phyloP scores from a whole-genome alignment of 163 green algal genomes.

The Volvox carteri region DNA sequence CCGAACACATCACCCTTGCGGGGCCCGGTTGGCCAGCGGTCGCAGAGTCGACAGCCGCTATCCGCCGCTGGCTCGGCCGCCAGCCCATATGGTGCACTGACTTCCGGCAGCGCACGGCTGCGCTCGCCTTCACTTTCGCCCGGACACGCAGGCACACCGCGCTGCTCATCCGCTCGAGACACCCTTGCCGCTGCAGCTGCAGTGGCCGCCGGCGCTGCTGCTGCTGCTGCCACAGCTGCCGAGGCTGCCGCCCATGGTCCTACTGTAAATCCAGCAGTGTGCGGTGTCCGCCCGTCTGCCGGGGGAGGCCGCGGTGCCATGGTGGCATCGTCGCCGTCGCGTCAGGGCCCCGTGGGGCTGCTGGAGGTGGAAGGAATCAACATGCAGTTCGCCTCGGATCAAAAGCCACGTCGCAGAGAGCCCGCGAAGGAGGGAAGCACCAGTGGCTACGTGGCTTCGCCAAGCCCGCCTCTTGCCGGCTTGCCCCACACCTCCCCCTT shows the following conservation, averaged over 20 bases:
- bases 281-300: no score
- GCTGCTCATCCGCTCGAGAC: conserved; percentile 5
- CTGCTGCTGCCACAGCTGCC: neutral
- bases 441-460: neutral
- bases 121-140: neutral
- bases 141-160: neutral
- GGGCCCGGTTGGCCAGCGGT: neutral
- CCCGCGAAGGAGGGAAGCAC: no score
- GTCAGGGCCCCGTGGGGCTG: neutral
- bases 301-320: no score
- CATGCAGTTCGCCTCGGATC: neutral
- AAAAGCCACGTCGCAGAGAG: neutral
- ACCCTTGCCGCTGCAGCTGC: neutral
- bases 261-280: neutral
- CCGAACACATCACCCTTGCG: neutral
- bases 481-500: no score
- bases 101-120: neutral
- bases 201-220: neutral
- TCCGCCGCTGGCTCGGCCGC: neutral
- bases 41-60: neutral
- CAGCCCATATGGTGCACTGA: neutral
- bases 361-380: conserved; percentile 2
- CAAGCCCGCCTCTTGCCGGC: neutral
- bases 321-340: neutral
- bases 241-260: no score